Conservation (phyloP, 768 basidiomycete species). For the Suillus fuscotomentosus region DNA sequence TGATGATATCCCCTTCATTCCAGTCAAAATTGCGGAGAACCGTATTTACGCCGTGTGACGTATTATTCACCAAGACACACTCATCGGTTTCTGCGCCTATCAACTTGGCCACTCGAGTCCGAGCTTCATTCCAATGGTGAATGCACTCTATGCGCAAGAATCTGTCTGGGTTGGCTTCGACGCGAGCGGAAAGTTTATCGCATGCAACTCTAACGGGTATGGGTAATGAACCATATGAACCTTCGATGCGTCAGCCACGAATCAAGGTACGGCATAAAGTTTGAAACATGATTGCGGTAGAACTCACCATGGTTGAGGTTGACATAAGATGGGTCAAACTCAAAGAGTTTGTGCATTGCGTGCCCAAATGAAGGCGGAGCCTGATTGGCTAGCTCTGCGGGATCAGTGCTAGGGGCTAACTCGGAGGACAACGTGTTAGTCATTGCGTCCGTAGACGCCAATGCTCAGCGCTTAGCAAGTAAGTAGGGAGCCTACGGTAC, state of each 20-base stretch:
- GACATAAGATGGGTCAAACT: slow-evolving; percentile 41
- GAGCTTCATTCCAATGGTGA: slow-evolving; percentile 36
- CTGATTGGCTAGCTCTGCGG: slow-evolving; percentile 19
- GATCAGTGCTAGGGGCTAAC: background rate
- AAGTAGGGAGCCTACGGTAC: no score
- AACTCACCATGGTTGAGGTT: slow-evolving; percentile 64
- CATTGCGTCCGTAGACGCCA: background rate
- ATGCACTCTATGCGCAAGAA: slow-evolving; percentile 44
- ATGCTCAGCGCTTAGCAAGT: background rate
- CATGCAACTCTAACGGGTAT: slow-evolving; percentile 48
- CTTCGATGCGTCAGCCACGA: slow-evolving; percentile 28
- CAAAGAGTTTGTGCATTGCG: slow-evolving; percentile 31
- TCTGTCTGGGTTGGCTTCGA: slow-evolving; percentile 58
- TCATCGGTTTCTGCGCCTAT: slow-evolving; percentile 57
- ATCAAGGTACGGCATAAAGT: background rate
- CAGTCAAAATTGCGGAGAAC: slow-evolving; percentile 67
- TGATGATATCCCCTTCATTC: slow-evolving; percentile 64
- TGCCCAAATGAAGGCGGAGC: slow-evolving; percentile 54
- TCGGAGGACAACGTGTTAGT: background rate
- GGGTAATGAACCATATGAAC: slow-evolving; percentile 60
- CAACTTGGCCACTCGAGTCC: slow-evolving; percentile 46
- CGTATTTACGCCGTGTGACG: slow-evolving; percentile 49
- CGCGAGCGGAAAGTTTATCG: slow-evolving; percentile 36
- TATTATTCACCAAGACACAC: slow-evolving; percentile 43
- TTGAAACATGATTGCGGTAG: background rate